These are phyloP conservation scores for Pythium vanterpoolii DNA, from an alignment of 352 stramenopile species.

Conservation along the genomic window DNA sequence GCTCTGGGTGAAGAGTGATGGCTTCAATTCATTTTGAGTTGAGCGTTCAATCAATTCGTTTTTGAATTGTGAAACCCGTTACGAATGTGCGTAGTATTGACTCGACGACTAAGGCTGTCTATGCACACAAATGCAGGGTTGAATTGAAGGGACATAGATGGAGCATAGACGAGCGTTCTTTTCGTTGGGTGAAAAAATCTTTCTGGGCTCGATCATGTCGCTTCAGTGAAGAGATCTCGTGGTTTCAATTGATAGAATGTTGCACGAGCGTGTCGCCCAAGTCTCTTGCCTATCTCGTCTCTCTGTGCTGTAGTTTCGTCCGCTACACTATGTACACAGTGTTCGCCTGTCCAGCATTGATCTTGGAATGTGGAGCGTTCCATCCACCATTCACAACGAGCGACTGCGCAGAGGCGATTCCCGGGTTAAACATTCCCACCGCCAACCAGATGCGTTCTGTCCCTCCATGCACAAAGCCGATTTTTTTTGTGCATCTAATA, in stretches of 20 bases:
- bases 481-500: too few species aligned
- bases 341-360: too few species aligned
- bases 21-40: not conserved
- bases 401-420: too few species aligned
- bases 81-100: not conserved
- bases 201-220: not conserved
- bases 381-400: too few species aligned
- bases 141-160: not conserved
- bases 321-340: too few species aligned
- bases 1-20: not conserved
- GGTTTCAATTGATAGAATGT: constrained; percentile 9
- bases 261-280: constrained; percentile 10
- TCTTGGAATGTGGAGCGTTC: too few species aligned
- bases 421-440: too few species aligned
- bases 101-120: not conserved
- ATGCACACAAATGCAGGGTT: not conserved
- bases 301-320: too few species aligned
- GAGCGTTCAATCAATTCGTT: constrained; percentile 5
- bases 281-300: not conserved
- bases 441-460: too few species aligned
- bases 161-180: not conserved
- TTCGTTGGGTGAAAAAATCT: not conserved
- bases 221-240: constrained; percentile 17
- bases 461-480: too few species aligned
- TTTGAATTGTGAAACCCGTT: not conserved